Conservation (phyloP, 129 eudicot genomes). For the Flaveria linearis region DNA sequence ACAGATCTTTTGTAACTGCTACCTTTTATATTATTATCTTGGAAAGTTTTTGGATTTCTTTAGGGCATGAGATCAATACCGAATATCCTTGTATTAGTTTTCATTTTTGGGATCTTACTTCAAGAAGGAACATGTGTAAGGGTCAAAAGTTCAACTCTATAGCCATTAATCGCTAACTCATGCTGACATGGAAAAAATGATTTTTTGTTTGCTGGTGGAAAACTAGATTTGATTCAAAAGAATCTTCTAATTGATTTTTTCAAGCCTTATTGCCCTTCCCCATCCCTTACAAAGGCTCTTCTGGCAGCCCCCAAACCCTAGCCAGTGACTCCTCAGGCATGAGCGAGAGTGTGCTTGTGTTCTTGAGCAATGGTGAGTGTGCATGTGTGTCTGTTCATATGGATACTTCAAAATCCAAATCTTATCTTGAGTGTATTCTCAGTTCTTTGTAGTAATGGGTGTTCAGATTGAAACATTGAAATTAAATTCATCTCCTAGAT, state of each 20-base stretch:
- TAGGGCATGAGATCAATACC: not conserved
- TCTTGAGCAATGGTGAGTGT: not conserved
- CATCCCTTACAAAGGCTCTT: not conserved
- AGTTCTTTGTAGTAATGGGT: not conserved
- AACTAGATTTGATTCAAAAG: not conserved
- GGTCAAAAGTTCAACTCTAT: not conserved
- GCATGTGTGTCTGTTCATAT: not conserved
- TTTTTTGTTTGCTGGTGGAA: not conserved
- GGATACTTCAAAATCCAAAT: not conserved
- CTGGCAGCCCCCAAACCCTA: not conserved
- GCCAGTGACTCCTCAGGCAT: not conserved
- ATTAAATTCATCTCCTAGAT: not conserved
- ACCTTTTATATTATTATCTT: slow-evolving; percentile 1
- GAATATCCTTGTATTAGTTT: not conserved
- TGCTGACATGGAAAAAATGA: not conserved
- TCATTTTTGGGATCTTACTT: not conserved
- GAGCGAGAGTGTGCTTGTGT: not conserved
- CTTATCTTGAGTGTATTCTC: not conserved
- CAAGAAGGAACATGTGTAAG: not conserved
- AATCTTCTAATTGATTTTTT: not conserved
- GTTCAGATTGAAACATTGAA: not conserved
- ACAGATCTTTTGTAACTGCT: not conserved
- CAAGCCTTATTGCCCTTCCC: not conserved
- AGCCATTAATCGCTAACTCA: not conserved
- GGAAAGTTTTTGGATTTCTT: not conserved